A percentile compares a stretch with the other conserved stretches of the same genome.
These are phyloP conservation scores for Ophiocordyceps camponoti-saundersi DNA, from an alignment of 2,329 filamentous ascomycete species.

Conservation along the genomic window DNA sequence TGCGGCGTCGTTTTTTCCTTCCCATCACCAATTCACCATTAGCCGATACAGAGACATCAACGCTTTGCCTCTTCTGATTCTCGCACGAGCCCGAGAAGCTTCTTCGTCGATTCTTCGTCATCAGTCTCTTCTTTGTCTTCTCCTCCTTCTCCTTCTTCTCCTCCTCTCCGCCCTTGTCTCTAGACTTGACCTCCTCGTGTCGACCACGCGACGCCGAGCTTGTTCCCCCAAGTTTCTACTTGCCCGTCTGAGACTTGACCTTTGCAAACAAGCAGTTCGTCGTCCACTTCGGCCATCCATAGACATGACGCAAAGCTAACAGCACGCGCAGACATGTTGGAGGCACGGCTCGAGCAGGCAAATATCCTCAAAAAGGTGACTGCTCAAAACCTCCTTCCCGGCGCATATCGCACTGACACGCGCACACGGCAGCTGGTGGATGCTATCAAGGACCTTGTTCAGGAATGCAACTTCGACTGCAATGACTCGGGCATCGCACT, in stretches of 20 bases:
- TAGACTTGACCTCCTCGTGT: neutral
- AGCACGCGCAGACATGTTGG: conserved; percentile 51
- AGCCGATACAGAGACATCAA: neutral
- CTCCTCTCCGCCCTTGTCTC: neutral
- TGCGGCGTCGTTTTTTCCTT: neutral
- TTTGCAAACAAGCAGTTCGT: conserved; percentile 1
- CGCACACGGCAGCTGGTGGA: conserved; percentile 60
- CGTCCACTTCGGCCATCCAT: neutral
- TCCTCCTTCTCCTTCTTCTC: too few relatives aligned
- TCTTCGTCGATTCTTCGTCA: neutral
- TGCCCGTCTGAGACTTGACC: neutral
- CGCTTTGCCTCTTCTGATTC: neutral
- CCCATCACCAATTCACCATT: neutral
- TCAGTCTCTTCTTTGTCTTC: neutral
- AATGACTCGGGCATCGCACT: conserved; percentile 98
- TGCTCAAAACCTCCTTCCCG: neutral
- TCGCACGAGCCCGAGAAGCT: neutral
- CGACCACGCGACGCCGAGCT: neutral
- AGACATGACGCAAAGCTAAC: neutral
- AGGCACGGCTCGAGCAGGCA: conserved; percentile 93
- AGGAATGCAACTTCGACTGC: conserved; percentile 99
- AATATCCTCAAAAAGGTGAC: conserved; percentile 82
- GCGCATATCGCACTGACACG: neutral
- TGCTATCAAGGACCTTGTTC: conserved; percentile 96
- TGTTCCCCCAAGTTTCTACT: neutral